phyloP scores from a whole-genome alignment of 2,329 filamentous ascomycete species.

The Pleurostoma richardsiae region DNA sequence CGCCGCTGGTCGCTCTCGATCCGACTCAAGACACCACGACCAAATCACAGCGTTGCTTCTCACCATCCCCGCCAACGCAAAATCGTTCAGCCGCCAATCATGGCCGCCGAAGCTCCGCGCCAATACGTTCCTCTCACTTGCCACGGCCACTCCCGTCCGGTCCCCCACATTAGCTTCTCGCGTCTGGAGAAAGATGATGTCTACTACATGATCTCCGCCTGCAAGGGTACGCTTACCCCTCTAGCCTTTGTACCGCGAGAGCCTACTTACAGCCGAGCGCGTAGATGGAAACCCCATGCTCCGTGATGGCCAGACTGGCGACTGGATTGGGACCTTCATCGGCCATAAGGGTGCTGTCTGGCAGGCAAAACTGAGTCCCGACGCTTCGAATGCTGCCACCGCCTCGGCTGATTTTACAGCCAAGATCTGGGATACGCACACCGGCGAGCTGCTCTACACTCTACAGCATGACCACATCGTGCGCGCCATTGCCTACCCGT shows the following conservation, averaged over 20 bases:
- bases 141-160: slow-evolving; percentile 88
- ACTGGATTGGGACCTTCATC: slow-evolving; percentile 97
- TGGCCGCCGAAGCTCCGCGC: slow-evolving; percentile 26
- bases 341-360: slow-evolving; percentile 98
- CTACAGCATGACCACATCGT: slow-evolving; percentile 94
- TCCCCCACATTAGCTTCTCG: slow-evolving; percentile 89
- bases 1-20: no score
- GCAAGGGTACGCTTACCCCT: slow-evolving; percentile 59
- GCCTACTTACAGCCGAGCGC: no score
- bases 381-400: slow-evolving; percentile 84
- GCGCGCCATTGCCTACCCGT: slow-evolving; percentile 84
- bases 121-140: slow-evolving; percentile 85
- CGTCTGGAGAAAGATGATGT: slow-evolving; percentile 74
- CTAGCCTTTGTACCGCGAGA: slow-evolving; percentile 8
- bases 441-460: slow-evolving; percentile 81
- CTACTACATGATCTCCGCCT: slow-evolving; percentile 90
- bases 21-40: no score
- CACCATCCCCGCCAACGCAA: no score
- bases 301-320: slow-evolving; percentile 89
- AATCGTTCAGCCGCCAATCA: slow-evolving; percentile 8
- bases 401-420: slow-evolving; percentile 95
- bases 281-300: slow-evolving; percentile 97
- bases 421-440: slow-evolving; percentile 96
- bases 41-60: no score
- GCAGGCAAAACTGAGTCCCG: slow-evolving; percentile 86